Percentiles rank a stretch among this genome's conserved stretches.
phyloP scores from a whole-genome alignment of 164 flowering plant species.

The Berberis vulgaris region DNA sequence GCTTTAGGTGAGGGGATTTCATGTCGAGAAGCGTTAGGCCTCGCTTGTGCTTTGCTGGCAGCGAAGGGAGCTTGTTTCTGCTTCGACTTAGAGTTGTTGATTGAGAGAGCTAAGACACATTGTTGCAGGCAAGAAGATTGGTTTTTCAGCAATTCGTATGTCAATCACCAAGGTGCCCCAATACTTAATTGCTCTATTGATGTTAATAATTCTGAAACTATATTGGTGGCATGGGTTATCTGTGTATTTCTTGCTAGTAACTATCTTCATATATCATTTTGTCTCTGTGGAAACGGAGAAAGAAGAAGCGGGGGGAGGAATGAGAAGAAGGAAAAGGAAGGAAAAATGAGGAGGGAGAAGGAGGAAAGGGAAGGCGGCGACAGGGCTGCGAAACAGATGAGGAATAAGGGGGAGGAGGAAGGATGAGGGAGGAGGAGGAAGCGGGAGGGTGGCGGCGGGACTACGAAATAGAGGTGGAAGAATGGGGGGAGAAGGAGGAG shows the following conservation, averaged over 20 bases:
- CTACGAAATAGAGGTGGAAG: neutral
- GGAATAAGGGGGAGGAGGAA: neutral
- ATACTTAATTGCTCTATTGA: too few relatives aligned
- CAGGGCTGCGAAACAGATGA: neutral
- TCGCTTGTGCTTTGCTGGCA: conserved; percentile 84
- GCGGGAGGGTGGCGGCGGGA: neutral
- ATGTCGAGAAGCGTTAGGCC: conserved; percentile 74
- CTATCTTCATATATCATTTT: neutral
- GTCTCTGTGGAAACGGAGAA: neutral
- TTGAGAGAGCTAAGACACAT: too few relatives aligned
- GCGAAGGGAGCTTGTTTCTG: conserved; percentile 65
- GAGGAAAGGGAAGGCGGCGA: neutral
- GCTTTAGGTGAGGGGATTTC: conserved; percentile 65
- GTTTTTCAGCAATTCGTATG: too few relatives aligned
- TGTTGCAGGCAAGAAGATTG: too few relatives aligned
- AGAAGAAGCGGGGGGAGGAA: neutral
- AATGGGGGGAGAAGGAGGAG: neutral
- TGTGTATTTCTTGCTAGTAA: neutral
- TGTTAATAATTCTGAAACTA: too few relatives aligned
- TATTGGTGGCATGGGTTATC: too few relatives aligned
- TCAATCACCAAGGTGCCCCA: too few relatives aligned
- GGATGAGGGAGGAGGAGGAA: neutral
- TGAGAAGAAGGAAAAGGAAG: neutral
- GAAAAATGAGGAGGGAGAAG: neutral
- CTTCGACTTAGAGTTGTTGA: conserved; percentile 86